Percentiles rank a stretch among this genome's conserved stretches.
Evolutionary conservation across 108 stramenopile genomes (phyloP).

Genomic region (Nannochloropsis salina): DNA sequence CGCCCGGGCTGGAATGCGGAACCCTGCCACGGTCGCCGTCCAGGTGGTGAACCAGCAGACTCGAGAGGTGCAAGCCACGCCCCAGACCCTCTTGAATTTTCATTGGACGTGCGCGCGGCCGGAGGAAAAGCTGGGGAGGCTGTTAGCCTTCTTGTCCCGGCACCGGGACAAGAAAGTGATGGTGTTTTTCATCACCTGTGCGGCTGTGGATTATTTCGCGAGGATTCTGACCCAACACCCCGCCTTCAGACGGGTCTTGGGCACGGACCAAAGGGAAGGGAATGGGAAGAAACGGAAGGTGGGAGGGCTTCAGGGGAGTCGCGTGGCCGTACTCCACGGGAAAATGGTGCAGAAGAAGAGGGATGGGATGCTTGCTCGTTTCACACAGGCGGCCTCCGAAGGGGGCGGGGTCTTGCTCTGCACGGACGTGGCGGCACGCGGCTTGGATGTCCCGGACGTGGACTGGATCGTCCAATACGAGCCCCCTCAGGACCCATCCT

Average conservation of each 20-base stretch:
- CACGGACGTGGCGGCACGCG: conserved; percentile 96
- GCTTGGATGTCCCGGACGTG: conserved; percentile 89
- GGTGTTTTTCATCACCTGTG: conserved; percentile 93
- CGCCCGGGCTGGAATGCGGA: conserved; percentile 84
- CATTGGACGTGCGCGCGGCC: neutral
- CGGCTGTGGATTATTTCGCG: conserved; percentile 88
- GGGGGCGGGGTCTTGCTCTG: conserved; percentile 74
- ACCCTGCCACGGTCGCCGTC: conserved; percentile 88
- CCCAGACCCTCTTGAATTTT: conserved; percentile 9
- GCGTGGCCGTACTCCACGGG: conserved; percentile 81
- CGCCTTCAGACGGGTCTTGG: neutral
- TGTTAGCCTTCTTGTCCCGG: neutral
- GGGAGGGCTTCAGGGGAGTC: conserved; percentile 39
- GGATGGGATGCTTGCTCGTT: conserved; percentile 51
- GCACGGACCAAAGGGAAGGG: neutral
- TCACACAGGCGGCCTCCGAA: conserved; percentile 26
- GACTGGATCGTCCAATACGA: conserved; percentile 95
- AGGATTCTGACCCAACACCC: conserved; percentile 47
- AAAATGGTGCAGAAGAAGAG: conserved; percentile 87
- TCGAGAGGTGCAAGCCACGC: neutral
- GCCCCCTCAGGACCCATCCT: conserved; percentile 79
- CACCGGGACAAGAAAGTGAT: conserved; percentile 72
- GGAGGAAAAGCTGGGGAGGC: neutral
- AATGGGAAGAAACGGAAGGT: no score
- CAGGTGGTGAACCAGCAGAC: conserved; percentile 31